Evolutionary conservation across 139 green algal genomes (phyloP).

Genomic region (Micractinium conductrix): DNA sequence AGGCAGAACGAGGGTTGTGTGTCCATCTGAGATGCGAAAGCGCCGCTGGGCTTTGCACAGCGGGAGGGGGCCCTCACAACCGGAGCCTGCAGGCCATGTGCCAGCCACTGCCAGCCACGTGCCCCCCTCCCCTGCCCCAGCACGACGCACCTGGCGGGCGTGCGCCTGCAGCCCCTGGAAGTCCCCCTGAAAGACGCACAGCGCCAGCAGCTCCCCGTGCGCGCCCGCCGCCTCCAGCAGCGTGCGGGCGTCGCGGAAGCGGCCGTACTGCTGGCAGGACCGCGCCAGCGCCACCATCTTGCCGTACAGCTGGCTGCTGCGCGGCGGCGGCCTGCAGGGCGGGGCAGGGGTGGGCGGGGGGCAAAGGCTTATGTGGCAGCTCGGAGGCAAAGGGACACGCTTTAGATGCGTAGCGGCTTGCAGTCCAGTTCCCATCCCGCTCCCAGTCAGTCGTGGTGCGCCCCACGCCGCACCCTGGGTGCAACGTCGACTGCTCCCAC

Average conservation of each 20-base stretch:
- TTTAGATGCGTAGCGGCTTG: too few species aligned
- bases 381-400: too few species aligned
- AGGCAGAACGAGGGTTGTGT: too few species aligned
- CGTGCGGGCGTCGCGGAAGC: slow-evolving; percentile 44
- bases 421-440: too few species aligned
- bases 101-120: too few species aligned
- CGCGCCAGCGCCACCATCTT: slow-evolving; percentile 49
- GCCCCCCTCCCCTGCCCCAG: too few species aligned
- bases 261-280: slow-evolving; percentile 52
- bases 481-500: slow-evolving; percentile 44
- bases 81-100: too few species aligned
- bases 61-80: too few species aligned
- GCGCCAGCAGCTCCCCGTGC: slow-evolving; percentile 57
- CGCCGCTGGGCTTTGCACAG: background rate
- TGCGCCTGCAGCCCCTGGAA: slow-evolving; percentile 49
- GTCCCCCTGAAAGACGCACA: slow-evolving; percentile 66
- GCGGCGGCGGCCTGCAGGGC: slow-evolving; percentile 37
- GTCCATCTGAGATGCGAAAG: background rate
- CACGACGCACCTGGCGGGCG: slow-evolving; percentile 14
- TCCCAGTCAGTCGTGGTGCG: too few species aligned
- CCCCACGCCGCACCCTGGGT: slow-evolving; percentile 51
- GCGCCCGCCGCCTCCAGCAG: slow-evolving; percentile 54
- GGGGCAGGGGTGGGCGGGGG: background rate
- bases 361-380: too few species aligned
- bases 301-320: slow-evolving; percentile 34